phyloP scores from a whole-genome alignment of 306 rosid species.

The Oemleria cerasiformis region DNA sequence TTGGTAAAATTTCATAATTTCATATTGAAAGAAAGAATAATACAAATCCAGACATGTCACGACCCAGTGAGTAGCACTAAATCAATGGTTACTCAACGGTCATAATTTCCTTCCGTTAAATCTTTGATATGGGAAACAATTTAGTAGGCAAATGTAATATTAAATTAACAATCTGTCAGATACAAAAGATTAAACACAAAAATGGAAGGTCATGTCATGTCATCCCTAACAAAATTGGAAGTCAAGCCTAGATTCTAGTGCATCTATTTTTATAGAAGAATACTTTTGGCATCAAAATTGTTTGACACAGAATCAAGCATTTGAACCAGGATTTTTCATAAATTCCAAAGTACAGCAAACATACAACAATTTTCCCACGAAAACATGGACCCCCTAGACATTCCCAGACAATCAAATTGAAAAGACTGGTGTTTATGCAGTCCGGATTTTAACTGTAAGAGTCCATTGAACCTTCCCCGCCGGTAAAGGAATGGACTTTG shows the following conservation, averaged over 20 bases:
- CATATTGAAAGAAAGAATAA: too few species aligned
- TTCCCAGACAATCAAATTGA: background rate
- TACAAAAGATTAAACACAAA: too few species aligned
- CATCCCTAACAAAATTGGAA: background rate
- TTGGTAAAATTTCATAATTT: too few species aligned
- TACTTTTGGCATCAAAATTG: background rate
- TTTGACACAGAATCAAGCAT: background rate
- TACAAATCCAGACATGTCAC: too few species aligned
- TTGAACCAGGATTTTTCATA: background rate
- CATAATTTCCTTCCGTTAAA: too few species aligned
- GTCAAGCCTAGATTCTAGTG: background rate
- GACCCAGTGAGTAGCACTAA: too few species aligned
- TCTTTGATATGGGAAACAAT: too few species aligned
- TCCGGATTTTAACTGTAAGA: conserved; percentile 67
- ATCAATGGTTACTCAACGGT: too few species aligned
- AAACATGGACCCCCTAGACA: background rate
- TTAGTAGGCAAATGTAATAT: too few species aligned
- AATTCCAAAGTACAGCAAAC: background rate
- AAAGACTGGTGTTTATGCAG: conserved; percentile 33
- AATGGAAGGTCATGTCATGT: too few species aligned
- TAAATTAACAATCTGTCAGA: too few species aligned
- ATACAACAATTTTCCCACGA: conserved; percentile 11
- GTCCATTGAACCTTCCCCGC: conserved; percentile 76
- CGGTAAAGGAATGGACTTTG: conserved; percentile 79
- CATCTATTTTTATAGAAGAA: background rate